phyloP scores from a whole-genome alignment of 805 yeast species.

The Jamesozyma gamospora region DNA sequence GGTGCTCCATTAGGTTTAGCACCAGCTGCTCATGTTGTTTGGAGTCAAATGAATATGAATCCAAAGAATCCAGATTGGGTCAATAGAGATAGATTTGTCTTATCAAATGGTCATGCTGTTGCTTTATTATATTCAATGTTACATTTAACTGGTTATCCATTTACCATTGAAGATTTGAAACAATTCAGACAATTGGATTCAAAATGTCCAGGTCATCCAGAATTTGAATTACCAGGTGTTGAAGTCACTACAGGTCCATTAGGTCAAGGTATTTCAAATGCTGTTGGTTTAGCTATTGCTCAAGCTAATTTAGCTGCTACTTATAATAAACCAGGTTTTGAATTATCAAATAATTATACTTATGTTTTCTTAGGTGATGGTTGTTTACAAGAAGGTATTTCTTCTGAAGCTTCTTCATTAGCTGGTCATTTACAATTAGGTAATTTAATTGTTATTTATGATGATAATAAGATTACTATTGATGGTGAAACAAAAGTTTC shows the following conservation, averaged over 20 bases:
- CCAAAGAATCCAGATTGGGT: constrained; percentile 88
- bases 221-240: constrained; percentile 80
- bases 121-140: constrained; percentile 79
- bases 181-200: constrained; percentile 83
- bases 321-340: constrained; percentile 79
- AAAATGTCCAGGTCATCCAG: constrained; percentile 97
- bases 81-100: constrained; percentile 90
- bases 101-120: constrained; percentile 95
- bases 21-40: constrained; percentile 84
- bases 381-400: constrained; percentile 95
- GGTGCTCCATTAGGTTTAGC: constrained; percentile 99
- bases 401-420: constrained; percentile 85
- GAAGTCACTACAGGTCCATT: constrained; percentile 98
- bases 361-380: constrained; percentile 91
- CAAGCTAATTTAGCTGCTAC: constrained; percentile 86
- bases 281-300: constrained; percentile 94
- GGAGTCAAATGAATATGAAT: constrained; percentile 73
- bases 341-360: constrained; percentile 64
- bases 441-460: constrained; percentile 91
- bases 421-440: constrained; percentile 95
- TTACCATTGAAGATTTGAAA: constrained; percentile 77
- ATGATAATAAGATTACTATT: constrained; percentile 92
- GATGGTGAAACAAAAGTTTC: constrained; percentile 87
- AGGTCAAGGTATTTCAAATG: constrained; percentile 95
- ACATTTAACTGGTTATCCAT: constrained; percentile 76